Evolutionary conservation across 2,329 filamentous ascomycete species (phyloP), one percentile per base, ranked within the genome.

Genomic region (Talaromyces sp.): DNA sequence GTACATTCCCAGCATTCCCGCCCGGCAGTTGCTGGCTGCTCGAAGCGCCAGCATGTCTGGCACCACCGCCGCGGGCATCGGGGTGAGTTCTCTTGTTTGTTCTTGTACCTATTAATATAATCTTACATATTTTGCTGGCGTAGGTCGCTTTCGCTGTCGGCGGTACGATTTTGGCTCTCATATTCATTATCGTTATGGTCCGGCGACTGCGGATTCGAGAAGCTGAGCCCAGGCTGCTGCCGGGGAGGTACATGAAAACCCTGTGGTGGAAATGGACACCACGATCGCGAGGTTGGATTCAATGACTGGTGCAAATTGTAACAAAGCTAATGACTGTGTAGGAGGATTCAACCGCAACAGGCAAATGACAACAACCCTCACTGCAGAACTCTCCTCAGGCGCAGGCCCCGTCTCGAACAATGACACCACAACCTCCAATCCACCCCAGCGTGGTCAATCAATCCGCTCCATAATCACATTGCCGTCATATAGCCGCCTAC

Each of bases 401-500:
- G 49, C 50, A 14, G 37, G 31, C 27, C 49, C 47, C 50, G n/a
- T 16, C 27, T 16, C 49, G n/a, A 54, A 54, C 37, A 41, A 33
- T 16, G 49, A 52, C 22, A 27, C 22, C 1, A 59, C 10, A 33
- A 52, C 43, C 22, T 66, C 67, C 19, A 66, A 78, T 75, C 81
- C 79, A 3, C 87, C 97, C 13, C 91, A 94, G 74, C 87, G 94
- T 37, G 90, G 94, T 71, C 93, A 91, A 1, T 96, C 92, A 9
- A 84, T 98, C 4, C 89, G 94, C 63, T 96, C 92, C n/a, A 88
- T 98, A 64, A 95, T 97, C 85, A 98, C 95, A 0, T 81, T 99
- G 2, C 95, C 95, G 0, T 86, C 91, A 0, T 99, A 99, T 76
- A 89, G 90, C 2, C 85, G 84, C 16, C 87, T 87, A 33, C 87